phyloP scores from a whole-genome alignment of 164 flowering plant species.

The Pachysandra terminalis region DNA sequence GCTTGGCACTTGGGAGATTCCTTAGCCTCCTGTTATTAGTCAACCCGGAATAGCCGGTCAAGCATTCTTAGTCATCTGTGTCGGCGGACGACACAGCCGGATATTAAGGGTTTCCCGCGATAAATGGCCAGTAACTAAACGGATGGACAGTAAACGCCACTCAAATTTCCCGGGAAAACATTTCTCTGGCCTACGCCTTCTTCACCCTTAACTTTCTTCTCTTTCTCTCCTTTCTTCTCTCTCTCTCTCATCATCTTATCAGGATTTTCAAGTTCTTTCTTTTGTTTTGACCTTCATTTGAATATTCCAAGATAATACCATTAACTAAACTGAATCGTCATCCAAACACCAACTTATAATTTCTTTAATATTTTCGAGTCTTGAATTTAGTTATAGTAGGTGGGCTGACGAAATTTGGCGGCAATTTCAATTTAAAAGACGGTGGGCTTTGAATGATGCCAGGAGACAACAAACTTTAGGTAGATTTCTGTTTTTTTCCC shows the following conservation, averaged over 20 bases:
- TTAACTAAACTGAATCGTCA: constrained; percentile 16
- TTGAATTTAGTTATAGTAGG: constrained; percentile 33
- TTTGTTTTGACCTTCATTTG: no score
- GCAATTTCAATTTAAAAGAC: constrained; percentile 27
- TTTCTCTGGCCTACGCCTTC: constrained; percentile 7
- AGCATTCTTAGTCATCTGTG: constrained; percentile 2
- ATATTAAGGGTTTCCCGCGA: constrained; percentile 48
- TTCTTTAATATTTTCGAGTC: not conserved
- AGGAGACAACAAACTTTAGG: constrained; percentile 34
- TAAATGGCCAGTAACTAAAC: constrained; percentile 9
- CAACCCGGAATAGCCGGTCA: constrained; percentile 44
- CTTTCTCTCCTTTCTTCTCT: no score
- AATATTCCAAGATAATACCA: no score
- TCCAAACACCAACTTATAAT: constrained; percentile 7
- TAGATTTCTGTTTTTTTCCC: constrained; percentile 22
- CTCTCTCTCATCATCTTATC: not conserved
- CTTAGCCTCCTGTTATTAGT: no score
- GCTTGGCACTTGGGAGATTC: no score
- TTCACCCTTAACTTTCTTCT: no score
- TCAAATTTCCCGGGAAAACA: constrained; percentile 10
- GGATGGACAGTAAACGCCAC: not conserved
- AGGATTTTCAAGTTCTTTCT: not conserved
- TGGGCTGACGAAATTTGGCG: constrained; percentile 33
- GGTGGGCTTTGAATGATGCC: constrained; percentile 12
- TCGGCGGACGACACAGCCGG: constrained; percentile 36